Evolutionary conservation across 2,329 filamentous ascomycete species (phyloP).

Genomic region (Aaosphaeria arxii): DNA sequence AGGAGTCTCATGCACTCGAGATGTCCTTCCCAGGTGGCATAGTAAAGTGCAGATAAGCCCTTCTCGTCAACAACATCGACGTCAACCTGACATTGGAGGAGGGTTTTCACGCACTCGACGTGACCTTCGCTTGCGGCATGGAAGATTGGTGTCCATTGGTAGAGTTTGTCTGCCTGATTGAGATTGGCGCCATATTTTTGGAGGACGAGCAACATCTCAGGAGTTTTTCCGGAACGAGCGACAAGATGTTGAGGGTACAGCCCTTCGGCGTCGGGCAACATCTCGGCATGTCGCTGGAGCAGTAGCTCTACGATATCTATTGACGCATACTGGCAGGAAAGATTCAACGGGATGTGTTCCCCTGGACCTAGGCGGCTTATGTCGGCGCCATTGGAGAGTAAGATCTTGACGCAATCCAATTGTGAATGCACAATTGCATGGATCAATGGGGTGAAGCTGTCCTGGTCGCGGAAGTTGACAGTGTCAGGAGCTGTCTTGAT

Average conservation of each 20-base stretch:
- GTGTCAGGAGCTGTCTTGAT: slow-evolving; percentile 68
- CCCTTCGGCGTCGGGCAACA: slow-evolving; percentile 93
- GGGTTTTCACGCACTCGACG: slow-evolving; percentile 76
- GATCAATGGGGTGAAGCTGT: slow-evolving; percentile 95
- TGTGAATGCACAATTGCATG: slow-evolving; percentile 91
- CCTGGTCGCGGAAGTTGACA: slow-evolving; percentile 86
- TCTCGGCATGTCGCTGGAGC: slow-evolving; percentile 72
- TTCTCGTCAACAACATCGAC: slow-evolving; percentile 86
- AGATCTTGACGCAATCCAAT: slow-evolving; percentile 71
- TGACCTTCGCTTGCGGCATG: slow-evolving; percentile 97
- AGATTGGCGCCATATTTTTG: slow-evolving; percentile 85
- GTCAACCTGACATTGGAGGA: slow-evolving; percentile 77
- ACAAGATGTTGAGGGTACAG: slow-evolving; percentile 97
- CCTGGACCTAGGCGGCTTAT: slow-evolving; percentile 82
- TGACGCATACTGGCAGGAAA: slow-evolving; percentile 92
- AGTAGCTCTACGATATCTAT: slow-evolving; percentile 81
- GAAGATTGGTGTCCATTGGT: slow-evolving; percentile 95
- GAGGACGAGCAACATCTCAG: slow-evolving; percentile 74
- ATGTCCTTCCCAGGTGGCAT: slow-evolving; percentile 97
- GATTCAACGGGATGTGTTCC: slow-evolving; percentile 89
- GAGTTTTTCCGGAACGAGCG: slow-evolving; percentile 79
- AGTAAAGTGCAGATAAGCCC: slow-evolving; percentile 91
- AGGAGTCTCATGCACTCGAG: slow-evolving; percentile 91
- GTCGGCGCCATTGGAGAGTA: slow-evolving; percentile 75
- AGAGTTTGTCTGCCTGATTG: slow-evolving; percentile 90